Evolutionary conservation across 768 basidiomycete genomes (phyloP).

Genomic region (Coprinellus micaceus): DNA sequence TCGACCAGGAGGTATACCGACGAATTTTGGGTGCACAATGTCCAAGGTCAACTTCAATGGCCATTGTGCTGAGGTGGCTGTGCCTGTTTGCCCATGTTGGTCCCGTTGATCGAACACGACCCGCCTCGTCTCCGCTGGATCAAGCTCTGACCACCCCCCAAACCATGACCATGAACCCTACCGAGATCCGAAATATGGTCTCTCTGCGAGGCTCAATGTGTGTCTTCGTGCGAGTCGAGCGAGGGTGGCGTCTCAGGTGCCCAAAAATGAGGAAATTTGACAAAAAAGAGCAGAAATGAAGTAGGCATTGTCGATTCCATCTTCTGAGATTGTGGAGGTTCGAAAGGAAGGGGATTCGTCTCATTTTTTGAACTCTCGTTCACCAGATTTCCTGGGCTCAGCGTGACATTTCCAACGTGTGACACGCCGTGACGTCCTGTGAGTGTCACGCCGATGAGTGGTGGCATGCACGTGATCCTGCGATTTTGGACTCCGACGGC

Average conservation of each 20-base stretch:
- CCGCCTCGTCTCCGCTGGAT: background rate
- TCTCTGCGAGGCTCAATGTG: background rate
- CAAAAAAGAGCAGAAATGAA: constrained; percentile 1
- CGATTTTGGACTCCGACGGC: too few relatives aligned
- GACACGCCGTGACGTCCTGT: too few relatives aligned
- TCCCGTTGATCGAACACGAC: constrained; percentile 7
- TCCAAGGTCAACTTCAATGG: background rate
- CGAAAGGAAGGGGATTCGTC: constrained; percentile 8
- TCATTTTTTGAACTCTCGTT: constrained; percentile 3
- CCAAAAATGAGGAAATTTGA: background rate
- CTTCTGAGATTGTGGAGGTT: constrained; percentile 9
- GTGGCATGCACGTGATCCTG: too few relatives aligned
- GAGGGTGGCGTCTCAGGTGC: background rate
- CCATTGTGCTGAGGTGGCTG: constrained; percentile 5
- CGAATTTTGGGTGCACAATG: background rate
- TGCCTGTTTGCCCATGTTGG: constrained; percentile 1
- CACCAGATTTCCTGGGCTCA: background rate
- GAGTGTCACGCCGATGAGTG: too few relatives aligned
- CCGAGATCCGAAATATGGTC: background rate
- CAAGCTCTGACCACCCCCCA: background rate
- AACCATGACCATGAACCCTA: background rate
- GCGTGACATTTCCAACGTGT: background rate
- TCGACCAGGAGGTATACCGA: background rate
- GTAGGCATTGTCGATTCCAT: constrained; percentile 2
- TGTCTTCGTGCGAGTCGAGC: background rate